Evolutionary conservation across 192 early-diverging fungal species (phyloP).

Genomic region (Linnemannia zychae): DNA sequence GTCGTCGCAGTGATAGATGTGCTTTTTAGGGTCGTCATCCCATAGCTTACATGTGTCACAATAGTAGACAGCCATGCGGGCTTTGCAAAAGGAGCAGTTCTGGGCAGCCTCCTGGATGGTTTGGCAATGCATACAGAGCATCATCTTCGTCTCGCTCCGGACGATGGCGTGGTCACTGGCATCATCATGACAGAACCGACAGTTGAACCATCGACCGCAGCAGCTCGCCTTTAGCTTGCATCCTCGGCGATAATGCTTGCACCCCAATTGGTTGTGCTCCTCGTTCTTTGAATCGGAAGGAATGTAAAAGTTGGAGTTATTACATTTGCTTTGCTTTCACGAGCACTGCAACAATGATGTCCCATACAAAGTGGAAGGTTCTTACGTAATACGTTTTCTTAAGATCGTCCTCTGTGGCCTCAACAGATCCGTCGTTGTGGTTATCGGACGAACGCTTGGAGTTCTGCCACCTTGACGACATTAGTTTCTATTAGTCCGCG

Average conservation of each 20-base stretch:
- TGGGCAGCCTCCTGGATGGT: slow-evolving; percentile 85
- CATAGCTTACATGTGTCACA: slow-evolving; percentile 92
- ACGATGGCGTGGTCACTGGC: slow-evolving; percentile 80
- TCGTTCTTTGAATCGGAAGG: slow-evolving; percentile 61
- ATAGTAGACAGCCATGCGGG: slow-evolving; percentile 81
- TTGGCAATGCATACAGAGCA: slow-evolving; percentile 96
- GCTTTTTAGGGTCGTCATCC: slow-evolving; percentile 86
- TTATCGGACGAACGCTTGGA: slow-evolving; percentile 10
- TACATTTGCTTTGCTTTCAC: background rate
- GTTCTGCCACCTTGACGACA: slow-evolving; percentile 45
- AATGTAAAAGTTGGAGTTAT: background rate
- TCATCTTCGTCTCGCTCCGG: slow-evolving; percentile 71
- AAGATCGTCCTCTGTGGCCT: slow-evolving; percentile 63
- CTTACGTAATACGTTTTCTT: slow-evolving; percentile 64
- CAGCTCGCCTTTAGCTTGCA: slow-evolving; percentile 85
- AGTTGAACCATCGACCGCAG: slow-evolving; percentile 84
- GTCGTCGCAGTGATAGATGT: slow-evolving; percentile 93
- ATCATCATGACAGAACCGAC: slow-evolving; percentile 90
- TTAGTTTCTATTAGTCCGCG: slow-evolving; percentile 39
- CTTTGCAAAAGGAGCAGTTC: slow-evolving; percentile 79
- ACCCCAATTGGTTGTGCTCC: slow-evolving; percentile 70
- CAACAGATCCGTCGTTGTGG: slow-evolving; percentile 16
- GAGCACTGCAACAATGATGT: too few relatives aligned
- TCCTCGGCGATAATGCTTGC: slow-evolving; percentile 84
- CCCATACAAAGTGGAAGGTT: background rate